Evolutionary conservation across 164 flowering plant species (phyloP), one percentile per base, ranked within the genome.

Genomic region (Umbilicus rupestris): DNA sequence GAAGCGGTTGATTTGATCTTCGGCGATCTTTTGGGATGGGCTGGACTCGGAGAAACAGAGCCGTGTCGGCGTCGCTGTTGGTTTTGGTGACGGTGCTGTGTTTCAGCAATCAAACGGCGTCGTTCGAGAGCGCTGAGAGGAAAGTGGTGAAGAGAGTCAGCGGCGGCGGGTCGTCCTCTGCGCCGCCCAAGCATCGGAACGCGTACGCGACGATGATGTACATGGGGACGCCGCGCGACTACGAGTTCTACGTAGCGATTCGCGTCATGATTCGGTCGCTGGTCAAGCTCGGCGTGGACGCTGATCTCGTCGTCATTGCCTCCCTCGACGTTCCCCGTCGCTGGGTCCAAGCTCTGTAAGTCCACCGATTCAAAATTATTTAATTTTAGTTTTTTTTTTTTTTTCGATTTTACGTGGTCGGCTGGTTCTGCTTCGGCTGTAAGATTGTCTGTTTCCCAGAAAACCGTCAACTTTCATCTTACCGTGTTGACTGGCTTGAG

Each of bases 171-270:
- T 12, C 45, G 28, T n/a, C 14, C 12, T 7, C 35, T 10, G 67
- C 52, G 52, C 17, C 33, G 66, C 47, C 17, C 26, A 37, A 49
- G 69, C 71, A 78, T 70, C 78, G 70, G 65, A 81, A 90, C 69
- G 98, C 98, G 0, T 93, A 93, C 67, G 98, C 88, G 44, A 74
- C 97, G 70, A 93, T 90, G 98, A 93, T 93, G 98, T 93, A 93
- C 67, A 86, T 93, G 97, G 98, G 98, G 22, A 93, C 98, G 35
- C 97, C 97, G 17, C 83, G 98, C 47, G 98, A 90, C 78, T 91
- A 91, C 73, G 98, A 94, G 84, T 94, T 87, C 78, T 91, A 91
- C 75, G 82, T 91, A 2, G 98, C 97, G 29, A 79, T 80, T 16
- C 85, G 98, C 33, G 98, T 94, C 69, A 67, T 94, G 83, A 78